Conservation (phyloP, 345 rosid species). For the Salix exigua region DNA sequence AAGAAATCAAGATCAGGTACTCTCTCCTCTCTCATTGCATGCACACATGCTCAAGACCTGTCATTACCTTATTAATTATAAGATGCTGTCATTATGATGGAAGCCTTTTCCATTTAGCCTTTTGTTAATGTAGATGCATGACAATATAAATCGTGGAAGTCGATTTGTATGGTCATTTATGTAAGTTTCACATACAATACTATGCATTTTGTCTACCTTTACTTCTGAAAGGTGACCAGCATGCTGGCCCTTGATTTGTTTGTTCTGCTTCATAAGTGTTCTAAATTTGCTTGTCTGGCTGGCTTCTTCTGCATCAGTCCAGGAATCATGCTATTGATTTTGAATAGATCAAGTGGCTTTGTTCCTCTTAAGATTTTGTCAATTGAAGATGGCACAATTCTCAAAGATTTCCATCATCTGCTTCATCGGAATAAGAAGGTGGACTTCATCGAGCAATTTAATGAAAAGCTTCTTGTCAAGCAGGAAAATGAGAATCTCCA, state of each 20-base stretch:
- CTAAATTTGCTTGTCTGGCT: constrained; percentile 8
- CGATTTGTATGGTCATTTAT: neutral
- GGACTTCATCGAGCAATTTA: constrained; percentile 95
- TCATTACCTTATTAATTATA: neutral
- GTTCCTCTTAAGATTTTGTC: constrained; percentile 85
- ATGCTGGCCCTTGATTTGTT: neutral
- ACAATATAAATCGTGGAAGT: neutral
- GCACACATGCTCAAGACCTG: neutral
- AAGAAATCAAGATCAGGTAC: constrained; percentile 96
- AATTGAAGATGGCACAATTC: constrained; percentile 96
- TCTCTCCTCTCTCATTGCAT: constrained; percentile 4
- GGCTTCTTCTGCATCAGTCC: constrained; percentile 50
- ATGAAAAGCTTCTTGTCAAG: constrained; percentile 98
- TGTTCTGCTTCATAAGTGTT: neutral
- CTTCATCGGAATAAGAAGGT: constrained; percentile 96
- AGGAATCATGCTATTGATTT: constrained; percentile 92
- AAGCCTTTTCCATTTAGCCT: no score
- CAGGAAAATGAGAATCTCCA: constrained; percentile 98
- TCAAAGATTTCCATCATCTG: constrained; percentile 81
- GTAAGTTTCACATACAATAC: neutral
- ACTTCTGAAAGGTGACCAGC: neutral
- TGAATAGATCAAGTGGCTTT: constrained; percentile 66
- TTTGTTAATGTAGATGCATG: neutral
- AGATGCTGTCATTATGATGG: neutral
- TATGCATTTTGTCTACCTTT: neutral